Evolutionary conservation across 164 flowering plant species (phyloP).

Genomic region (Annona cherimola): DNA sequence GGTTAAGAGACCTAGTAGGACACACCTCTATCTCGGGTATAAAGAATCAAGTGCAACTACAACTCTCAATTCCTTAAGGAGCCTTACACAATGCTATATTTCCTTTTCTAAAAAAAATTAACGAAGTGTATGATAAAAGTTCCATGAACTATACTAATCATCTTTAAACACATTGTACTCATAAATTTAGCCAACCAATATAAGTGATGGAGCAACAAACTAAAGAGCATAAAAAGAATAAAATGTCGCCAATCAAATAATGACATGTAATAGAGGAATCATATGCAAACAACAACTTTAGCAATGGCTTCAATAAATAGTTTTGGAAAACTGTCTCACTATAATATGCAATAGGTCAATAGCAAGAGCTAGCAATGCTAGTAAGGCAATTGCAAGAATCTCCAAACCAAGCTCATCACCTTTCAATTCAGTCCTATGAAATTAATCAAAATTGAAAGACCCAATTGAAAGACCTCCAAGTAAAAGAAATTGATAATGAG

Average conservation of each 20-base stretch:
- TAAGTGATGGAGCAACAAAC: background rate
- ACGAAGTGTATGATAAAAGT: no score
- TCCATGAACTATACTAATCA: background rate
- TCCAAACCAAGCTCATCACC: slow-evolving; percentile 48
- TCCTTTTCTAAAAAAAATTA: no score
- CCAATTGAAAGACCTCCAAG: background rate
- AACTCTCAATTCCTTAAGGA: no score
- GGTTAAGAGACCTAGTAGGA: no score
- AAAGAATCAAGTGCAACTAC: no score
- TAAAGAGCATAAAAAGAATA: background rate
- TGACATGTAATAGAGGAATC: background rate
- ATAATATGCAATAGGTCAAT: slow-evolving; percentile 64
- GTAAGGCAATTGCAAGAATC: slow-evolving; percentile 65
- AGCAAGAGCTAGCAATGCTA: slow-evolving; percentile 78
- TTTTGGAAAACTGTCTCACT: no score
- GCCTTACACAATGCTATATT: no score
- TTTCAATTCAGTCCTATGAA: slow-evolving; percentile 31
- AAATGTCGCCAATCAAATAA: background rate
- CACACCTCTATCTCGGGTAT: no score
- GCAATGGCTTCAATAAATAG: no score
- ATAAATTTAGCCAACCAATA: background rate
- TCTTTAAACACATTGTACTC: background rate
- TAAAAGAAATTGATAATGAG: background rate
- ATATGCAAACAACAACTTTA: no score
- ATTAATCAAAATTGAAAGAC: background rate